Evolutionary conservation across 129 eudicot genomes (phyloP).

Genomic region (Centrapalus pauciflorus): DNA sequence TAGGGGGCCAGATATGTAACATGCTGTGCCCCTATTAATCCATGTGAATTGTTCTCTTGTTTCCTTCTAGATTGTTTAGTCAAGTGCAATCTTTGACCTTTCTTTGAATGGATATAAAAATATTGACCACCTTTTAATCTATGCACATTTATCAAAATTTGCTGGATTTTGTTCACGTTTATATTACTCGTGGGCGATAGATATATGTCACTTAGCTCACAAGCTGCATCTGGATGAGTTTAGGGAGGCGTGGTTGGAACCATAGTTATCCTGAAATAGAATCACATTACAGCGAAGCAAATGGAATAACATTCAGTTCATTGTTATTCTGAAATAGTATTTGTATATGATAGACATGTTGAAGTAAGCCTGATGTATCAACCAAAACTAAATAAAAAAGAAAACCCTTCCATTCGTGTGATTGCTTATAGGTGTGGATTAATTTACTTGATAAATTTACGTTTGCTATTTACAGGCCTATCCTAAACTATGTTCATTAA

Average conservation of each 20-base stretch:
- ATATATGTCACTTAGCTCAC: background rate
- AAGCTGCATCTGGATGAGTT: background rate
- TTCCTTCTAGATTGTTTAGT: background rate
- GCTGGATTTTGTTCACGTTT: background rate
- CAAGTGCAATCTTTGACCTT: background rate
- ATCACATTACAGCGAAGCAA: no score
- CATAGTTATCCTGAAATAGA: background rate
- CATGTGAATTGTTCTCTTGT: background rate
- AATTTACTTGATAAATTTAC: no score
- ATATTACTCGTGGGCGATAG: background rate
- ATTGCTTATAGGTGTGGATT: no score
- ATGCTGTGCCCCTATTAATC: background rate
- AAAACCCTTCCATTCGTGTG: no score
- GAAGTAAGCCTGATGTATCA: no score
- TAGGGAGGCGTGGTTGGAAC: background rate
- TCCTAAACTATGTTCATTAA: background rate
- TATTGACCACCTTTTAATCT: background rate
- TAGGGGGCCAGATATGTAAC: background rate
- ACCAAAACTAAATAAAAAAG: no score
- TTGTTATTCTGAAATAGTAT: no score
- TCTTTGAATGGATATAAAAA: background rate
- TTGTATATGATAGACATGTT: no score
- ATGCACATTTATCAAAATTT: no score
- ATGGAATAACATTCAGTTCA: no score
- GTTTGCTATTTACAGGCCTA: background rate